These are phyloP conservation scores for Colletotrichum coccodes DNA, from an alignment of 2,329 filamentous ascomycete species.

Conservation along the genomic window DNA sequence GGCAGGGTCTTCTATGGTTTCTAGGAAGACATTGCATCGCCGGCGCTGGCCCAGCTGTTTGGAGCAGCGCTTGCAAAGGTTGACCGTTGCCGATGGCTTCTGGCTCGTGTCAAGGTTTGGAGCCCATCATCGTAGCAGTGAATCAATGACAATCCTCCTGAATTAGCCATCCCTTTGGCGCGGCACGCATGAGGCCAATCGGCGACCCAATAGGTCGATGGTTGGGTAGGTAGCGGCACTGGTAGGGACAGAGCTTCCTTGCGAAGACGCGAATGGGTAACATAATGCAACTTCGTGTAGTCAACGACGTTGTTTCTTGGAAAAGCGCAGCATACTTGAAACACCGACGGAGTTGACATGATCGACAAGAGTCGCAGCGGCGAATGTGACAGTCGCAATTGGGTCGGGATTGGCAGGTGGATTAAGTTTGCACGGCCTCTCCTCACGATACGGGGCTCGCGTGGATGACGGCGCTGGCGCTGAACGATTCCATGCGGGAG, in stretches of 20 bases:
- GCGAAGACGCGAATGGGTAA: background rate
- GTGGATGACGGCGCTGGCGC: background rate
- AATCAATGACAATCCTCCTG: background rate
- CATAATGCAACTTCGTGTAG: background rate
- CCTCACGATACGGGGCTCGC: background rate
- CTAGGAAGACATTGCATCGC: background rate
- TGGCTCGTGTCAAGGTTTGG: background rate
- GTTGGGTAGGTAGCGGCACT: background rate
- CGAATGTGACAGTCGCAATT: background rate
- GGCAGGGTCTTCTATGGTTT: too few species aligned
- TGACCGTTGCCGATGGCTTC: background rate
- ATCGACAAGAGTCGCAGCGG: background rate
- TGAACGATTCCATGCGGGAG: background rate
- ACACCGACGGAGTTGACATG: constrained; percentile 4
- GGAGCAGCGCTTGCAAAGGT: background rate
- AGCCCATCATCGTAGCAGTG: background rate
- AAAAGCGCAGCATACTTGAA: constrained; percentile 3
- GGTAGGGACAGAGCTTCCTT: background rate
- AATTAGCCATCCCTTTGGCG: background rate
- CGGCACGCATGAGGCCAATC: background rate
- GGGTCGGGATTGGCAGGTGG: constrained; percentile 7
- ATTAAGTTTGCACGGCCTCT: constrained; percentile 9
- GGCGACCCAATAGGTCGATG: background rate
- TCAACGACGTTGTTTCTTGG: background rate
- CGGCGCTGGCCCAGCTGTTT: background rate